phyloP scores from a whole-genome alignment of 139 green algal genomes.

The Nannochloris sp. region DNA sequence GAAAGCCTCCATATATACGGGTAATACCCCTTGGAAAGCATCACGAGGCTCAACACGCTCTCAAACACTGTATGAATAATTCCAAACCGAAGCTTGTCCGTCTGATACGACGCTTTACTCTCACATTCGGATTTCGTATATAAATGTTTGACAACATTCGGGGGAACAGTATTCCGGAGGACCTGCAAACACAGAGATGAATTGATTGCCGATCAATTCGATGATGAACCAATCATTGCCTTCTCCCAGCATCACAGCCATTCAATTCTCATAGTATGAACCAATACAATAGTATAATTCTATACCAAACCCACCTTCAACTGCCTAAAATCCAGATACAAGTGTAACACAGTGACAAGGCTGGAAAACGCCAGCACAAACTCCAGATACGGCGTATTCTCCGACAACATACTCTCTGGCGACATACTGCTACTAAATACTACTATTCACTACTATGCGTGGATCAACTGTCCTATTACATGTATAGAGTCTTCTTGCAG shows the following conservation, averaged over 20 bases:
- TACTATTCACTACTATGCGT: too few relatives aligned
- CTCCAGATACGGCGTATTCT: conserved; percentile 32
- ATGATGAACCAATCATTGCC: too few relatives aligned
- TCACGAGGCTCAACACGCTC: conserved; percentile 12
- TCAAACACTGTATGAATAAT: conserved; percentile 26
- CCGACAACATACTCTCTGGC: background rate
- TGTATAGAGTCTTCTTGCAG: too few relatives aligned
- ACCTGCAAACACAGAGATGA: conserved; percentile 16
- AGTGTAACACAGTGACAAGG: conserved; percentile 39
- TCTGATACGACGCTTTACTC: conserved; percentile 50
- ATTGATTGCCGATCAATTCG: too few relatives aligned
- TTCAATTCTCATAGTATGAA: too few relatives aligned
- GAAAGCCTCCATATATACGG: conserved; percentile 20
- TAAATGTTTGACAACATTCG: conserved; percentile 27
- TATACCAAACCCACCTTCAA: conserved; percentile 4
- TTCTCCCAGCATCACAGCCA: too few relatives aligned
- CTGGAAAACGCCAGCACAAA: conserved; percentile 42
- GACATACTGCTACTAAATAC: too few relatives aligned
- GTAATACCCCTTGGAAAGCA: conserved; percentile 19
- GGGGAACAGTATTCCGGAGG: conserved; percentile 18
- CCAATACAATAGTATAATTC: background rate
- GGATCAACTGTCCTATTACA: too few relatives aligned
- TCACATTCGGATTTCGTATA: conserved; percentile 38
- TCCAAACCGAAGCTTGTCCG: conserved; percentile 53
- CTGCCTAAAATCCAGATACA: conserved; percentile 50